phyloP scores from a whole-genome alignment of 1,284 basidiomycete species.

The Trichosporon inkin region DNA sequence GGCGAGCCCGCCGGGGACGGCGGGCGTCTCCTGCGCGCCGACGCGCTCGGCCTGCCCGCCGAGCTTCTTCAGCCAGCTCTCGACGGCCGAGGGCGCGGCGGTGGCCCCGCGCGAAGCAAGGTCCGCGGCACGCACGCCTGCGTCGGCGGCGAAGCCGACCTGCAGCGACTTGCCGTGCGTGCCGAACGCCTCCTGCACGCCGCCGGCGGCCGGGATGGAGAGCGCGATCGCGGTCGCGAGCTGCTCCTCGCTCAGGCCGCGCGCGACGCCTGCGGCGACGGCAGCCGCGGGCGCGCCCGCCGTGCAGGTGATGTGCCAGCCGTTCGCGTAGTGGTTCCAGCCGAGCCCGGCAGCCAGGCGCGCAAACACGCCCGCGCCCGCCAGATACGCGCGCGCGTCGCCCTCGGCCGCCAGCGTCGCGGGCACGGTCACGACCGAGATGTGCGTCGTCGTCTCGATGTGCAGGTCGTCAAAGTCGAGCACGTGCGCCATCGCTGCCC shows the following conservation, averaged over 20 bases:
- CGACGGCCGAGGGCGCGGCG: conserved; percentile 11
- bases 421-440: conserved; percentile 11
- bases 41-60: conserved; percentile 3
- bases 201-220: conserved; percentile 10
- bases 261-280: conserved; percentile 9
- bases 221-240: conserved; percentile 15
- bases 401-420: conserved; percentile 11
- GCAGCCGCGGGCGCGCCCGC: conserved; percentile 15
- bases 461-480: conserved; percentile 18
- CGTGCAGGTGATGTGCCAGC: conserved; percentile 17
- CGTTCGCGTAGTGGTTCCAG: conserved; percentile 12
- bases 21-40: conserved; percentile 7
- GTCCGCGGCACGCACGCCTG: conserved; percentile 10
- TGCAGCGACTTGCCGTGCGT: conserved; percentile 17
- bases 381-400: conserved; percentile 15
- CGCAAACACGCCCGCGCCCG: conserved; percentile 12
- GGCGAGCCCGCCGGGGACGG: conserved; percentile 12
- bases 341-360: conserved; percentile 12
- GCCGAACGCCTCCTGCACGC: conserved; percentile 18
- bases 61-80: conserved; percentile 14
- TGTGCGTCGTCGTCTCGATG: conserved; percentile 17
- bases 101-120: conserved; percentile 10
- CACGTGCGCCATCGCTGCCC: conserved; percentile 15
- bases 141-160: conserved; percentile 14
- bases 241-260: conserved; percentile 12